Percentiles rank a stretch among this genome's conserved stretches.
Conservation (phyloP, 345 rosid species). For the Xanthoceras sorbifolium region DNA sequence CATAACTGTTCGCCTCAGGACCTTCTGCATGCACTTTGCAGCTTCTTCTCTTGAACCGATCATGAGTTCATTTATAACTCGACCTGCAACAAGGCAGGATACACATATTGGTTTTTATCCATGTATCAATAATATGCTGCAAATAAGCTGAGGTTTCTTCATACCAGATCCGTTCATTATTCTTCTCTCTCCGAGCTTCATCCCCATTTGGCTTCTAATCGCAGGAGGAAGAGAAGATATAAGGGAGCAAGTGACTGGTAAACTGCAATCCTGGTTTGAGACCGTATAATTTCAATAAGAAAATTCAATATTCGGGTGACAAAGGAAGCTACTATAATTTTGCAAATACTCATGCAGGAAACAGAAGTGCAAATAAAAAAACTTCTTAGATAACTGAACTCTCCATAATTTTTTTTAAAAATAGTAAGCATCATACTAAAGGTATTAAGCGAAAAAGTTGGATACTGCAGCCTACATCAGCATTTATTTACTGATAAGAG, state of each 20-base stretch:
- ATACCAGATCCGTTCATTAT: constrained; percentile 56
- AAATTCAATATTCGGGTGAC: not conserved
- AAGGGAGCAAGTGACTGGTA: constrained; percentile 50
- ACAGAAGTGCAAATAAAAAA: too few species aligned
- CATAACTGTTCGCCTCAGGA: constrained; percentile 61
- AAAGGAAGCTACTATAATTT: too few species aligned
- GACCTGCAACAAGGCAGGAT: constrained; percentile 42
- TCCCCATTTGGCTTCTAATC: constrained; percentile 62
- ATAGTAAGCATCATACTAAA: not conserved
- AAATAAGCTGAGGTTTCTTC: not conserved
- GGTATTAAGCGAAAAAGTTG: not conserved
- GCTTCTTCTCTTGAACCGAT: constrained; percentile 70
- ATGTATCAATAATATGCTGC: not conserved
- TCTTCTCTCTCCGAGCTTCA: constrained; percentile 53
- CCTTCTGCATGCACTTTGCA: constrained; percentile 66
- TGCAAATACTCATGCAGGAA: too few species aligned
- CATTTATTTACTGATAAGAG: not conserved
- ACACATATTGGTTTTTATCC: not conserved
- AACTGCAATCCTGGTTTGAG: constrained; percentile 57
- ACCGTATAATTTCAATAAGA: not conserved
- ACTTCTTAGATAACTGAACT: too few species aligned
- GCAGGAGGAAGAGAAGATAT: constrained; percentile 65
- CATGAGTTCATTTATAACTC: constrained; percentile 38
- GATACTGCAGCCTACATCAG: not conserved
- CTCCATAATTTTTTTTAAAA: too few species aligned